Percentiles rank a stretch among this genome's conserved stretches.
Conservation (phyloP, 164 flowering plant genomes). For the Vitis amurensis region DNA sequence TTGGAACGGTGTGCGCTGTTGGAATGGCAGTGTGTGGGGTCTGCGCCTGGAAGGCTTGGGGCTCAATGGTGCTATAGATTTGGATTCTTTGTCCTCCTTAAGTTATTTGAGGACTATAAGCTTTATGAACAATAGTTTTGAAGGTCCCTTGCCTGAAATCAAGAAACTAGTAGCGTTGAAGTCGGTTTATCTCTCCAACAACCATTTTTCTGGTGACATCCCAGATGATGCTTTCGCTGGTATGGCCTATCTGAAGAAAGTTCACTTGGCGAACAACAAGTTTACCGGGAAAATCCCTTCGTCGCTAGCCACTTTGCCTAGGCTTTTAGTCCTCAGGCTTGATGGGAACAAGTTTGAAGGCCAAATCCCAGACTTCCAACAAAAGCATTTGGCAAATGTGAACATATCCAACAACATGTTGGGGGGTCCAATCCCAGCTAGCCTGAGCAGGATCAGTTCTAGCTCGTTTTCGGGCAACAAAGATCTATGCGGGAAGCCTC, state of each 20-base stretch:
- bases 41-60: conserved; percentile 41
- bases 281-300: conserved; percentile 39
- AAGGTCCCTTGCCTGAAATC: conserved; percentile 38
- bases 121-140: conserved; percentile 40
- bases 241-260: conserved; percentile 37
- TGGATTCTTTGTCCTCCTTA: conserved; percentile 20
- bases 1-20: conserved; percentile 44
- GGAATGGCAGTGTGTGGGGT: conserved; percentile 26
- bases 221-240: conserved; percentile 32
- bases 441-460: conserved; percentile 19
- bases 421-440: conserved; percentile 41
- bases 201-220: conserved; percentile 46
- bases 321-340: conserved; percentile 32
- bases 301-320: conserved; percentile 34
- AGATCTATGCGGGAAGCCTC: conserved; percentile 39
- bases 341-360: conserved; percentile 46
- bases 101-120: conserved; percentile 27
- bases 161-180: conserved; percentile 19
- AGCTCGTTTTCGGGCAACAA: conserved; percentile 30
- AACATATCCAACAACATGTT: conserved; percentile 40
- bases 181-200: conserved; percentile 37
- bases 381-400: conserved; percentile 9
- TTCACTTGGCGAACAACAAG: conserved; percentile 31
- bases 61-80: conserved; percentile 25
- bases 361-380: conserved; percentile 33